Conservation (phyloP, 2,329 filamentous ascomycete genomes). For the Pseudocercospora pini-densiflorae region DNA sequence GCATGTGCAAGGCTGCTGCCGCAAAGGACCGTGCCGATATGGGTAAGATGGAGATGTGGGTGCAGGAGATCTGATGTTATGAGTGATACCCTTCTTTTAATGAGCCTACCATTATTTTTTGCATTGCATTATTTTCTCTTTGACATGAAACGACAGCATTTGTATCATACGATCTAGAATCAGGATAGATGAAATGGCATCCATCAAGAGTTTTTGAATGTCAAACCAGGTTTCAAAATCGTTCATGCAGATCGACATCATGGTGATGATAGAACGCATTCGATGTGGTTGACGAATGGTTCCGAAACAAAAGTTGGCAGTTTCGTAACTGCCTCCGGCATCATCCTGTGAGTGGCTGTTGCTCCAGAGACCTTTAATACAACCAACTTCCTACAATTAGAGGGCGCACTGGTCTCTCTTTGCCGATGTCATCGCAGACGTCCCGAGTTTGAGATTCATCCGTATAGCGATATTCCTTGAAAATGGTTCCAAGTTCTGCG, state of each 20-base stretch:
- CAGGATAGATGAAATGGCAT: not conserved
- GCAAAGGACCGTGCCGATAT: slow-evolving; percentile 76
- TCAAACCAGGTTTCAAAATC: not conserved
- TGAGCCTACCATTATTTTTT: not conserved
- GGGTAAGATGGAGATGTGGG: slow-evolving; percentile 86
- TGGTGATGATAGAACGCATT: not conserved
- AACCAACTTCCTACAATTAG: not conserved
- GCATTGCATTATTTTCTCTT: not conserved
- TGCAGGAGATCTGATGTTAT: slow-evolving; percentile 32
- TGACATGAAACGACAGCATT: not conserved
- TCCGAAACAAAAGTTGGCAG: not conserved
- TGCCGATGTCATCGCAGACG: slow-evolving; percentile 1
- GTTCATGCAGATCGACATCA: not conserved
- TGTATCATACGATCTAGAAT: not conserved
- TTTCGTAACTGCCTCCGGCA: not conserved
- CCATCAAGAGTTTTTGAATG: not conserved
- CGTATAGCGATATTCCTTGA: not conserved
- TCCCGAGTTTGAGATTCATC: not conserved
- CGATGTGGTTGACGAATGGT: not conserved
- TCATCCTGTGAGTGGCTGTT: not conserved
- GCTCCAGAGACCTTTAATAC: slow-evolving; percentile 5
- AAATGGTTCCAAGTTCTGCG: not conserved
- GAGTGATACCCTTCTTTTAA: slow-evolving; percentile 1
- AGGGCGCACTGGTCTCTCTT: not conserved
- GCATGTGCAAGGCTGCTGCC: slow-evolving; percentile 64